Base-by-base conservation (phyloP, 345 rosid species). In the Bretschneidera sinensis region DNA sequence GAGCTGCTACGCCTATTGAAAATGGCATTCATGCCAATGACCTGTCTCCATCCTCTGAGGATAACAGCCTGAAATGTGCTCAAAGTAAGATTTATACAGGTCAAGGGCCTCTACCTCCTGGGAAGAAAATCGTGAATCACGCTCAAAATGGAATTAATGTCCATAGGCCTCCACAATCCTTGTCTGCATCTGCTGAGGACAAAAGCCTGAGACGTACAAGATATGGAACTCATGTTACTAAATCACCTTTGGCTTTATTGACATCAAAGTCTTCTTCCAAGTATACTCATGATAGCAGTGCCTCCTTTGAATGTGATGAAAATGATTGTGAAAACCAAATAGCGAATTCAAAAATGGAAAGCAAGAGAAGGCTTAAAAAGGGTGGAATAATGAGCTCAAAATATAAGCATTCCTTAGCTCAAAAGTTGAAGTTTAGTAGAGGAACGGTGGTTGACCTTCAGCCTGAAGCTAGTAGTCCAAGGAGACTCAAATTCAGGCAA, bases 401-500 rank as follows among this genome's bases (percentile, higher is more conserved):
- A 47, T 61, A 70, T 6, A 71, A 68, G 48, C 60, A 62, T 45
- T 50, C 24, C 50, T 59, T 20, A 21, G 43, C 66, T 53, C 55
- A 53, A 54, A 69, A 70, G 60, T 34, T 76, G 54, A 73, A 55
- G 47, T 87, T 83, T 69, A 80, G 71, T 76, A 84, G 74, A 71
- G 86, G 86, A 57, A 89, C 73, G 74, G 65, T 72, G 65, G 61
- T 87, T 59, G 89, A 81, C 0, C 68, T 78, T 11, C 71, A 69
- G 57, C 25, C 76, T 4, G 83, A 82, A 58, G 65, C 61, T 20
- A 59, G 43, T 39, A 65, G 77, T 43, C 80, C 86, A 21, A 79
- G 61, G 79, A 79, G 79, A 76, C 76, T 74, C 51, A 86, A 74
- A 62, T 88, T 88, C 76, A 74, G 72, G 66, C 68, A 39, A 67